phyloP scores from a whole-genome alignment of 1,284 basidiomycete genomes.

The Schizophyllum commune region DNA sequence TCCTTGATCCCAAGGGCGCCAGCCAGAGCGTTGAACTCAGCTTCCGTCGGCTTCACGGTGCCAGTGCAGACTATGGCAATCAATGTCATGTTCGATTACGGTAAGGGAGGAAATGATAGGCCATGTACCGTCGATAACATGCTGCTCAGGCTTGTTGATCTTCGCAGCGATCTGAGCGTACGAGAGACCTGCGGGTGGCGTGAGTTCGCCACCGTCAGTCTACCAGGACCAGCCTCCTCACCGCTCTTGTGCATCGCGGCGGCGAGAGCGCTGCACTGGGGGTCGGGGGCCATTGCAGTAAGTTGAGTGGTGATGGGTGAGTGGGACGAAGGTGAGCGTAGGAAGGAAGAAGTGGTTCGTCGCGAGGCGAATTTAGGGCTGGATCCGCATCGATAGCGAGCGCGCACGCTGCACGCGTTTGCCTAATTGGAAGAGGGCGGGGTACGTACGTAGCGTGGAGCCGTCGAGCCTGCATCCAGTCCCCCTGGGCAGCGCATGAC shows the following conservation, averaged over 20 bases:
- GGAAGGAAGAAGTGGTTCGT: not conserved
- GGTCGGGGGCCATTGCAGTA: constrained; percentile 29
- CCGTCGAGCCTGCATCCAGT: not conserved
- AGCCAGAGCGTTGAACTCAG: constrained; percentile 48
- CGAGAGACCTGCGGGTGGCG: constrained; percentile 31
- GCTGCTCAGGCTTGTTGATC: constrained; percentile 33
- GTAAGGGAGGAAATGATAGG: not conserved
- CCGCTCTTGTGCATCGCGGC: constrained; percentile 44
- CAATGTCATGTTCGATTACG: not conserved
- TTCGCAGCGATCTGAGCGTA: constrained; percentile 39
- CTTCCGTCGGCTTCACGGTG: constrained; percentile 30
- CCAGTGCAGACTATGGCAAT: constrained; percentile 44
- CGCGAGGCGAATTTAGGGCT: not conserved
- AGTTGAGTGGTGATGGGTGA: not conserved
- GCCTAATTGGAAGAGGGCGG: not conserved
- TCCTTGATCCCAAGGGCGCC: constrained; percentile 34
- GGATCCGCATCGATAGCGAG: not conserved
- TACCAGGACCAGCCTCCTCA: constrained; percentile 14
- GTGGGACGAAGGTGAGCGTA: not conserved
- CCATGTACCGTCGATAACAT: constrained; percentile 43
- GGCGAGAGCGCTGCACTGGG: constrained; percentile 51
- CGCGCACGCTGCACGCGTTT: not conserved
- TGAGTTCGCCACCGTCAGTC: not conserved
- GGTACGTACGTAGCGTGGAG: not conserved
- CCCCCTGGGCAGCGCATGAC: no score